Base-by-base conservation (phyloP, 2,329 filamentous ascomycete genomes). In the Fusarium sp. region DNA sequence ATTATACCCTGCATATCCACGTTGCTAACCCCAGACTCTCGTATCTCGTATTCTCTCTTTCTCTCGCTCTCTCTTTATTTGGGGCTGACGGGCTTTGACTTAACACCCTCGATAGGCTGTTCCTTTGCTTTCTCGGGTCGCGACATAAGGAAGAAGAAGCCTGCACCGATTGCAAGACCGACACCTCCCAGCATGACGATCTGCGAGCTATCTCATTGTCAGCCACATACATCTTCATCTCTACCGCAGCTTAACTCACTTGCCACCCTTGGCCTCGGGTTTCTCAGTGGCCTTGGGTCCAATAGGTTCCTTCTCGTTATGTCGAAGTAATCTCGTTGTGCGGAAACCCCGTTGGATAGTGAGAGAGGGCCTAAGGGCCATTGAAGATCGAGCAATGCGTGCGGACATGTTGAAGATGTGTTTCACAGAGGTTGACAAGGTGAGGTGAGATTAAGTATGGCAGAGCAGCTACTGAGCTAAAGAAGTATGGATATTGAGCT, bases 101-200 rank as follows among this genome's bases (percentile, higher is more conserved):
- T 55, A 6, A 61, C 28, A 18, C 71, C 53, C 11, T 65, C 41
- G 12, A 73, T 14, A 30, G 54, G 42, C 10, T 45, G 48, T 1
- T 71, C 55, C 57, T 70, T 76, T 30, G 75, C 64, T 20, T 61
- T 35, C 1, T 68, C 74, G 0, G 75, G 63, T 8, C 30, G 24
- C 7, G 30, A 47, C 54, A 47, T 61, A 8, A 77, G 57, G 13
- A 71, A 44, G 18, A 73, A 78, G 64, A 77, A 75, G 1, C 24
- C 8, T 14, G 50, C 28, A 3, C 74, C 74, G 36, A 77, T 24
- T 6, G 61, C 71, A 14, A 78, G 60, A 6, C 71, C 76, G 2
- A 66, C 56, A 8, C 68, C 71, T 6, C 67, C 69, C 6, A 74
- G 18, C 45, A 63, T 57, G 2, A 71, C 22, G 2, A 65, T 60